phyloP scores from a whole-genome alignment of 495 filamentous ascomycete species.

The Parmelia sp. region DNA sequence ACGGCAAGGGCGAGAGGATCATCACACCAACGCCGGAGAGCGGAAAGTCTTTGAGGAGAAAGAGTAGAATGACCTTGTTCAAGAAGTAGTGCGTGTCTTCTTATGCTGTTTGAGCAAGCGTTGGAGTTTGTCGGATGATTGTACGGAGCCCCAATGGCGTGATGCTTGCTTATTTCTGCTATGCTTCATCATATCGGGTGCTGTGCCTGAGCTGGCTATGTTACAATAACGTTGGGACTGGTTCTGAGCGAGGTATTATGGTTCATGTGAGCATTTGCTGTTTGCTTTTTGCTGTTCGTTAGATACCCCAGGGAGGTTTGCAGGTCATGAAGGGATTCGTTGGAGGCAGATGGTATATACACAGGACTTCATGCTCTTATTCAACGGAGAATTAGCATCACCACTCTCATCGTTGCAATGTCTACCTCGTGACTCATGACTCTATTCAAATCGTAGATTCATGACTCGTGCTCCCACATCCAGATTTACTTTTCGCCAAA shows the following conservation, averaged over 20 bases:
- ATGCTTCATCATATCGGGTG: not conserved
- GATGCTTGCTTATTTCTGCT: not conserved
- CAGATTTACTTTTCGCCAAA: conserved; percentile 4
- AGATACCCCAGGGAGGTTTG: conserved; percentile 18
- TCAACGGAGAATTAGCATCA: not conserved
- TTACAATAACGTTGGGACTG: not conserved
- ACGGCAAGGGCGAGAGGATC: conserved; percentile 3
- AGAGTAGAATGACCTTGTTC: conserved; percentile 11
- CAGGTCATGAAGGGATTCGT: not conserved
- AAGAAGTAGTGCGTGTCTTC: conserved; percentile 1
- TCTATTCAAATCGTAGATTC: not conserved
- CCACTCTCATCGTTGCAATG: not conserved
- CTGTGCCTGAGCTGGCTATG: not conserved
- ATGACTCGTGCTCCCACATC: not conserved
- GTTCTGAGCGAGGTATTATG: not conserved
- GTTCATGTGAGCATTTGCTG: not conserved
- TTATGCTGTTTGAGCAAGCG: not conserved
- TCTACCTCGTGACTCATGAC: not conserved
- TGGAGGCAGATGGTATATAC: not conserved
- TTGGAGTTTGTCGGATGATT: not conserved
- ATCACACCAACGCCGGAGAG: conserved; percentile 19
- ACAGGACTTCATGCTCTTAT: conserved; percentile 1
- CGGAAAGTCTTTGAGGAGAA: conserved; percentile 14
- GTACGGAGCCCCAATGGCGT: not conserved
- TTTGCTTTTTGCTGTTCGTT: conserved; percentile 9